Evolutionary conservation across 75 land plant species (phyloP), one percentile per base, ranked within the genome.

Genomic region (Sequoiadendron giganteum): DNA sequence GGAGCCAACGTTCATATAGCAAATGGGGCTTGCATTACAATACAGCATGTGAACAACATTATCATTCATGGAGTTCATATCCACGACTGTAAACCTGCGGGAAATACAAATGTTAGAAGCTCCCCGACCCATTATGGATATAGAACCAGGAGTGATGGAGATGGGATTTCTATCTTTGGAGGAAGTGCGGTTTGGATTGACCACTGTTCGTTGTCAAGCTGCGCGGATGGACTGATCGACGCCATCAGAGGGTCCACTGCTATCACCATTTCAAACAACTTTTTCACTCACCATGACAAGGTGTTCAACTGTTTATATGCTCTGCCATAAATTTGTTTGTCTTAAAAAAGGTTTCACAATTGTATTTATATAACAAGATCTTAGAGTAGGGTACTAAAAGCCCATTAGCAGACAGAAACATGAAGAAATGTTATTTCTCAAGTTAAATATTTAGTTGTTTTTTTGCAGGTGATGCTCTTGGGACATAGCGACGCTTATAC

Each of bases 201-300:
- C 79, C 98, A 96, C 82, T 86, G 87, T 86, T 94, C 94, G 28
- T 91, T 96, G 30, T 92, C 96, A 45, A 92, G 90, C 65, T 94
- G 95, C 55, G 91, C 95, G 13, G 97, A 97, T 87, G 97, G 97
- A 4, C 92, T 97, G 30, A 81, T 97, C 47, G 97, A 96, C 85
- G 97, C 94, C 56, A 86, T 95, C 52, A 89, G 90, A 90, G 96
- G 93, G 2, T 97, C 98, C n/a, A 96, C 95, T 40, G 92, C 92
- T 58, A 93, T 97, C 73, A 94, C 98, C 86, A 92, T 97, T 58
- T 94, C 98, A 79, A 96, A 96, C 91, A 95, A 91, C 88, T 92
- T 91, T 91, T 95, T 96, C 90, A 93, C 95, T 73, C 94, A 96
- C 87, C 98, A 96, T 90, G 92, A 96, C 89, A 95, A 95, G 95